Evolutionary conservation across 2,329 filamentous ascomycete genomes (phyloP).

Genomic region (Periconia sp.): DNA sequence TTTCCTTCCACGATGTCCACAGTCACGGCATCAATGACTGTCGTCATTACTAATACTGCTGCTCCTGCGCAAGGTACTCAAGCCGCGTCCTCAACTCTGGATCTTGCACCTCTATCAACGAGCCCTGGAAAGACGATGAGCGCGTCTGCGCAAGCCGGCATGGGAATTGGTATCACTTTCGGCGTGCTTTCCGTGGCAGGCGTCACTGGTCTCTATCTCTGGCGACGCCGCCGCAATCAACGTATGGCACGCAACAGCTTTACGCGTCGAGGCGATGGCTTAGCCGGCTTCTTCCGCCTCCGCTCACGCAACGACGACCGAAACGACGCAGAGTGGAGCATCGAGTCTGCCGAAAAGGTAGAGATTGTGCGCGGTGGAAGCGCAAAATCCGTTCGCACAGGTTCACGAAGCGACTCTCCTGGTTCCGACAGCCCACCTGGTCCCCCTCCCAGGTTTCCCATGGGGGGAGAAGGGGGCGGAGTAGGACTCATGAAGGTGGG

Average conservation of each 20-base stretch:
- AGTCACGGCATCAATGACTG: constrained; percentile 10
- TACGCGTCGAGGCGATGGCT: not conserved
- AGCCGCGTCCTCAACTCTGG: constrained; percentile 5
- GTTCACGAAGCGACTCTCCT: constrained; percentile 4
- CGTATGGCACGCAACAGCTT: not conserved
- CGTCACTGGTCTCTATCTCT: constrained; percentile 20
- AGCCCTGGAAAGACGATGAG: constrained; percentile 10
- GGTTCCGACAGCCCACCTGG: too few species aligned
- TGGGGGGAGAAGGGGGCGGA: not conserved
- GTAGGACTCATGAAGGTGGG: constrained; percentile 16
- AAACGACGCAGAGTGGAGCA: constrained; percentile 23
- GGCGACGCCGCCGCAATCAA: constrained; percentile 16
- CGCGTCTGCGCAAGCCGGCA: constrained; percentile 16
- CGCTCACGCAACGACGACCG: not conserved
- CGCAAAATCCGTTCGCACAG: constrained; percentile 10
- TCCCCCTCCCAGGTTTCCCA: too few species aligned
- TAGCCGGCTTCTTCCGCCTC: constrained; percentile 9
- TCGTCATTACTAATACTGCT: not conserved
- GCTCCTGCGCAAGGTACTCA: constrained; percentile 1
- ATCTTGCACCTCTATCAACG: constrained; percentile 19
- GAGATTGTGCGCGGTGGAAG: constrained; percentile 23
- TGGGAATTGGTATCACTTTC: constrained; percentile 25
- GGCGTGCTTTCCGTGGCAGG: constrained; percentile 15
- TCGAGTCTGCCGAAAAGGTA: constrained; percentile 25
- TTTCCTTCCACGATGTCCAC: constrained; percentile 8